Evolutionary conservation across 2,329 filamentous ascomycete genomes (phyloP), one percentile per base, ranked within the genome.

Genomic region (Phaeoacremonium minimum): DNA sequence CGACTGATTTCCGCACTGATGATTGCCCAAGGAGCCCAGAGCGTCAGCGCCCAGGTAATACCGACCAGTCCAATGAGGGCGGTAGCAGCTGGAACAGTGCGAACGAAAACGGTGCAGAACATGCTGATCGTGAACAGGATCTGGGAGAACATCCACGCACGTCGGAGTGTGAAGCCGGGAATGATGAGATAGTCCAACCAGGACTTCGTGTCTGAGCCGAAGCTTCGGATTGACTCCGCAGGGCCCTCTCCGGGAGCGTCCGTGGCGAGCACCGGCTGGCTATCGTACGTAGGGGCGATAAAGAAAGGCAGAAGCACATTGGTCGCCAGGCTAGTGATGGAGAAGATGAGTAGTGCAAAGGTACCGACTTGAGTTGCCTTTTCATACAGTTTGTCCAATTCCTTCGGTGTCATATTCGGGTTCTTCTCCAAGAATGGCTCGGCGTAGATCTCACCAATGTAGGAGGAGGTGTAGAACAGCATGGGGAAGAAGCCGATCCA

Each of bases 401-500:
- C 81, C 13, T 75, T 71, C 1, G 83, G 75, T 1, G 81, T 76
- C 71, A 95, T 83, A 56, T 91, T 65, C 1, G 88, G 89, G 47
- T 95, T 85, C 35, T 76, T 67, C 46, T 80, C 72, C 35, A 96
- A 81, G 48, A 76, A 85, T 0, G 88, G 88, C 54, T 95, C 84
- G 14, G 88, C 85, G 50, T 95, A 95, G 38, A 97, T 86, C 55
- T 95, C 88, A 43, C 87, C 90, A 48, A 96, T 85, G 58, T 93
- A 97, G 14, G 88, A 94, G 2, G 89, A 95, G 5, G 88, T 88
- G 66, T 97, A 97, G 64, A 95, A 96, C 4, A 97, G 73, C 58
- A 95, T 89, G 1, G 90, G 90, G 52, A 96, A 97, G 79, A 91
- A 96, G 35, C 88, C 91, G 38, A 96, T 82, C 90, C 90, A 97